Conservation (phyloP, 2,329 filamentous ascomycete genomes). For the Didymellaceae sp. region DNA sequence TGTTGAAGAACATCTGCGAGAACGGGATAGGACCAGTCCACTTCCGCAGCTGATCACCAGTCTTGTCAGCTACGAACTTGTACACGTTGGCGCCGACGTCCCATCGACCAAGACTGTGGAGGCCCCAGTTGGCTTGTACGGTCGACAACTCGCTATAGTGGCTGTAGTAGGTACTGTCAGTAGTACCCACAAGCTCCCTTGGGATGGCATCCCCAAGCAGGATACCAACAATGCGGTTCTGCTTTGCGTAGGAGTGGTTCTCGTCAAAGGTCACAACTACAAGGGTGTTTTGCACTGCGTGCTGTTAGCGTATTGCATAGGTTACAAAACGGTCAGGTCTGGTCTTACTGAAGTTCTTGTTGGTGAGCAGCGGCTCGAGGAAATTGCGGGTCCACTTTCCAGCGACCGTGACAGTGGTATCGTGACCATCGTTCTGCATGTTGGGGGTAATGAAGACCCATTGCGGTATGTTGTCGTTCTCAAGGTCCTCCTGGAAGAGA, state of each 20-base stretch:
- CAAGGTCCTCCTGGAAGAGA: slow-evolving; percentile 61
- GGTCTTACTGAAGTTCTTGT: slow-evolving; percentile 66
- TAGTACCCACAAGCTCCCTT: slow-evolving; percentile 67
- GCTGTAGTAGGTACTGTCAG: slow-evolving; percentile 66
- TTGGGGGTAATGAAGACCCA: slow-evolving; percentile 61
- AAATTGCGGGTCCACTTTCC: slow-evolving; percentile 72
- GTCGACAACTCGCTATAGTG: slow-evolving; percentile 56
- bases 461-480: slow-evolving; percentile 32
- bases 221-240: slow-evolving; percentile 74
- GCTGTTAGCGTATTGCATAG: neutral
- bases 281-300: slow-evolving; percentile 68
- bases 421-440: slow-evolving; percentile 77
- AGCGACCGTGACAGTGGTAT: slow-evolving; percentile 72
- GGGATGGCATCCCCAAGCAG: slow-evolving; percentile 79
- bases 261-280: slow-evolving; percentile 82
- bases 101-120: slow-evolving; percentile 55
- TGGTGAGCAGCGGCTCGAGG: slow-evolving; percentile 71
- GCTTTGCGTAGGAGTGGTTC: slow-evolving; percentile 69
- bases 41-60: slow-evolving; percentile 31
- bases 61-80: slow-evolving; percentile 39
- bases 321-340: too few relatives aligned
- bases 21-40: slow-evolving; percentile 39
- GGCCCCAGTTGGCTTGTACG: slow-evolving; percentile 55
- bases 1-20: slow-evolving; percentile 42
- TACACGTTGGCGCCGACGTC: slow-evolving; percentile 57